Conservation (phyloP, 371 early-diverging fungal genomes). For the Entomophthora muscae region DNA sequence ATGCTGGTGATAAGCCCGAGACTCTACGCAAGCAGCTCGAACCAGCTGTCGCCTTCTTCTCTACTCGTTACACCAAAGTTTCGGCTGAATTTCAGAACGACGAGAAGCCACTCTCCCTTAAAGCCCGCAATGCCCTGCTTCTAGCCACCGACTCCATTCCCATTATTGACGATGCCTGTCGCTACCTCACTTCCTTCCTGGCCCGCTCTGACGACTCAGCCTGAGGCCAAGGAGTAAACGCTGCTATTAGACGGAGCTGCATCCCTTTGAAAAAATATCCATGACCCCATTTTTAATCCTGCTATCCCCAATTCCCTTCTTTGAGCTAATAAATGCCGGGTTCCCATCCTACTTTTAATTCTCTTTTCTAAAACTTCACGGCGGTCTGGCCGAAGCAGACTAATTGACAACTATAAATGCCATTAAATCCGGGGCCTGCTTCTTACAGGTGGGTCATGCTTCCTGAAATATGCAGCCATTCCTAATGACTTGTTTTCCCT, state of each 20-base stretch:
- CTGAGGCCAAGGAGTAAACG: not conserved
- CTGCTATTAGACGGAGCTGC: not conserved
- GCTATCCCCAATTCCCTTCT: not conserved
- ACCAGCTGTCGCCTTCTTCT: not conserved
- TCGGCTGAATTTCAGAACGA: not conserved
- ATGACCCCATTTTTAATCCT: not conserved
- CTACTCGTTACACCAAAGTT: not conserved
- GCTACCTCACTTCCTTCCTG: constrained; percentile 6
- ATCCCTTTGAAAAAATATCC: not conserved
- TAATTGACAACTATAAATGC: too few relatives aligned
- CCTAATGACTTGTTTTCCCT: too few relatives aligned
- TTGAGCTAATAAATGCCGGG: not conserved
- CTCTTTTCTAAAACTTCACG: too few relatives aligned
- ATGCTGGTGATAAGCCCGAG: not conserved
- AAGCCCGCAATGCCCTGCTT: not conserved
- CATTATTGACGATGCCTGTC: not conserved
- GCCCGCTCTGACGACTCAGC: too few relatives aligned
- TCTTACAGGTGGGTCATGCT: too few relatives aligned
- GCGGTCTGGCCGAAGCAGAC: too few relatives aligned
- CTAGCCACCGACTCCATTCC: constrained; percentile 4
- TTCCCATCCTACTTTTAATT: too few relatives aligned
- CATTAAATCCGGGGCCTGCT: too few relatives aligned
- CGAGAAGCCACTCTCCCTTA: not conserved
- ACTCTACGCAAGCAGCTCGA: not conserved
- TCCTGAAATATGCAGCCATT: too few relatives aligned